A percentile compares a stretch with the other conserved stretches of the same genome.
Conservation (phyloP, 192 early-diverging fungal species). For the Phycomyces blakesleeanus region DNA sequence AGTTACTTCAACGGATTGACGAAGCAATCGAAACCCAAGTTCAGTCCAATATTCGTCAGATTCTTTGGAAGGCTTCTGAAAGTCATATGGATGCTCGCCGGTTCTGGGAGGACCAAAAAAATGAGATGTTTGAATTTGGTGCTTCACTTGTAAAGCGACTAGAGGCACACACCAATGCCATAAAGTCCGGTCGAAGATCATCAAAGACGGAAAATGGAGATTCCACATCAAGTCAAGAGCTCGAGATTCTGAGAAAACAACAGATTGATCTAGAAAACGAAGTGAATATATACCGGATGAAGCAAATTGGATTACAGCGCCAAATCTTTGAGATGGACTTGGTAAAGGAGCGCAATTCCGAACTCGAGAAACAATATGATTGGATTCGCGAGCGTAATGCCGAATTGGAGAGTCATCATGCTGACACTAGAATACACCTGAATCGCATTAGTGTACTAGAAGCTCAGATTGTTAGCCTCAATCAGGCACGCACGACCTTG, state of each 20-base stretch:
- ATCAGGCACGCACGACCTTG: neutral
- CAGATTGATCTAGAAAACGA: conserved; percentile 2
- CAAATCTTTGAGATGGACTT: conserved; percentile 14
- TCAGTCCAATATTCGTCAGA: conserved; percentile 11
- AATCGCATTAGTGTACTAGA: neutral
- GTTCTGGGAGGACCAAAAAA: conserved; percentile 24
- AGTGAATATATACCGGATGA: neutral
- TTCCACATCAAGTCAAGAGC: neutral
- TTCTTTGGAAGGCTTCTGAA: conserved; percentile 18
- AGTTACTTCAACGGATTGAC: conserved; percentile 6
- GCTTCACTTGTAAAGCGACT: conserved; percentile 4
- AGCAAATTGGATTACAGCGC: neutral
- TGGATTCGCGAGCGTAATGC: conserved; percentile 1
- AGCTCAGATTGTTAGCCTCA: neutral
- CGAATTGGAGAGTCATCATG: neutral
- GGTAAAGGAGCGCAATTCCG: conserved; percentile 3
- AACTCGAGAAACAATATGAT: conserved; percentile 11
- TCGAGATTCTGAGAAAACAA: neutral
- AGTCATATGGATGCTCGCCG: conserved; percentile 12
- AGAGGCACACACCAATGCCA: neutral
- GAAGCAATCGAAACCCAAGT: conserved; percentile 16
- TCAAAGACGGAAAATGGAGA: neutral
- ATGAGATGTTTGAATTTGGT: conserved; percentile 13
- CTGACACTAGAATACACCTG: no score
- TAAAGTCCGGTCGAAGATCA: neutral